These are phyloP conservation scores for Otatea glauca DNA, from an alignment of 176 grass and related monocot species.

Conservation along the genomic window DNA sequence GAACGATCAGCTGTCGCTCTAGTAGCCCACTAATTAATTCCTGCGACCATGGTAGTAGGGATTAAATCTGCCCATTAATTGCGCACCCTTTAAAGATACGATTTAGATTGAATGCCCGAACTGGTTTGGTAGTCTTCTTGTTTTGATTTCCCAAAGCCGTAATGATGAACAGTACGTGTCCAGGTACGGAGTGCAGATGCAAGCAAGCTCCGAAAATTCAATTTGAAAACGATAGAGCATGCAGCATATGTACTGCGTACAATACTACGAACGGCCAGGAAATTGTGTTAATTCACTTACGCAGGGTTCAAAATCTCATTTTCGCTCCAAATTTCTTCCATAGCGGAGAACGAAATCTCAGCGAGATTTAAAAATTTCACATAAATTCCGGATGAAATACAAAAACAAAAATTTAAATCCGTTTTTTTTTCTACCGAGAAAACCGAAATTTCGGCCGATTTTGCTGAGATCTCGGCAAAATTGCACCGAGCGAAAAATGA, in stretches of 20 bases:
- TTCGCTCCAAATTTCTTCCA: too few species aligned
- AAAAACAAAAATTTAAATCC: too few species aligned
- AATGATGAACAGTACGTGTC: not conserved
- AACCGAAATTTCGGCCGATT: too few species aligned
- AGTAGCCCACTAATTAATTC: conserved; percentile 6
- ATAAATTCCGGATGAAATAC: too few species aligned
- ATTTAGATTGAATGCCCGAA: conserved; percentile 34
- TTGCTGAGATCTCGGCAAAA: too few species aligned
- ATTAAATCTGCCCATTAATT: conserved; percentile 33
- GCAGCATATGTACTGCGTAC: not conserved
- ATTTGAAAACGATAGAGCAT: conserved; percentile 8
- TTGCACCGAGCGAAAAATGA: too few species aligned
- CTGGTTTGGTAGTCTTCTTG: conserved; percentile 16
- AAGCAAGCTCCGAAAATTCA: not conserved
- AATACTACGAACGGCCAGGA: not conserved
- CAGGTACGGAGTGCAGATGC: not conserved
- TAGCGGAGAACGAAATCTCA: too few species aligned
- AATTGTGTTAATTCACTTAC: not conserved
- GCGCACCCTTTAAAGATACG: conserved; percentile 35
- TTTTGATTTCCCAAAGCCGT: conserved; percentile 35
- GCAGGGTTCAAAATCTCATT: too few species aligned
- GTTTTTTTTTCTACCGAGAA: too few species aligned
- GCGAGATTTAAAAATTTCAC: too few species aligned
- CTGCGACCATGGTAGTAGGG: conserved; percentile 10
- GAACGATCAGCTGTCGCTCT: conserved; percentile 3